Evolutionary conservation across 306 rosid genomes (phyloP).

Genomic region (Fagus sylvatica): DNA sequence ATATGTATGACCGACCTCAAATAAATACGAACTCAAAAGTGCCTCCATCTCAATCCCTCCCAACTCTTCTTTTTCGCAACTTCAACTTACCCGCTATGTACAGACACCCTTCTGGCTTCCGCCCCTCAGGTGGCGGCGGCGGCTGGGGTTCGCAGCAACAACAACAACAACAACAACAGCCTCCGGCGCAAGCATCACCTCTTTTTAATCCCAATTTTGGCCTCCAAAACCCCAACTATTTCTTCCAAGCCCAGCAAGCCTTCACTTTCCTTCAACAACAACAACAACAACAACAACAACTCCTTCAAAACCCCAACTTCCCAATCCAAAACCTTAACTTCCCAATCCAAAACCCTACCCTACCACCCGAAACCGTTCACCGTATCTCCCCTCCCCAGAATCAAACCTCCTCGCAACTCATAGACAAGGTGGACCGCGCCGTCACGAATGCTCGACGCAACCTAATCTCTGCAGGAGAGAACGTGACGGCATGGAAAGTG

Average conservation of each 20-base stretch:
- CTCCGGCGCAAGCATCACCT: slow-evolving; percentile 1
- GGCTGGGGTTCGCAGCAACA: neutral
- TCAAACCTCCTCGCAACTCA: too few species aligned
- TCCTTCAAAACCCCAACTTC: slow-evolving; percentile 23
- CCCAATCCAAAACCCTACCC: too few species aligned
- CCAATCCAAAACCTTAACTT: too few species aligned
- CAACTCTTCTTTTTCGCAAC: neutral
- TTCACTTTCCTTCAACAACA: neutral
- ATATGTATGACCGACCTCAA: too few species aligned
- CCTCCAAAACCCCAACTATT: neutral
- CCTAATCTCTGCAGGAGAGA: slow-evolving; percentile 47
- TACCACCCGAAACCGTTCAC: too few species aligned
- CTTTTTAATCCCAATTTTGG: neutral
- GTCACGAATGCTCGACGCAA: slow-evolving; percentile 48
- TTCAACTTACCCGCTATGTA: slow-evolving; percentile 35
- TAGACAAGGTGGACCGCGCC: slow-evolving; percentile 40
- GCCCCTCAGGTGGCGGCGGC: slow-evolving; percentile 11
- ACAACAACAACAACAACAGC: slow-evolving; percentile 5
- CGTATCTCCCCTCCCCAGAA: too few species aligned
- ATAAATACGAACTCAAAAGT: too few species aligned
- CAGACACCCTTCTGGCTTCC: slow-evolving; percentile 30
- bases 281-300: too few species aligned
- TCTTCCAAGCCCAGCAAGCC: slow-evolving; percentile 3
- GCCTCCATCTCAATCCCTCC: too few species aligned
- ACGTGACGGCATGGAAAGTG: slow-evolving; percentile 72